Evolutionary conservation across 164 flowering plant species (phyloP), one percentile per base, ranked within the genome.

Genomic region (Stephania japonica): DNA sequence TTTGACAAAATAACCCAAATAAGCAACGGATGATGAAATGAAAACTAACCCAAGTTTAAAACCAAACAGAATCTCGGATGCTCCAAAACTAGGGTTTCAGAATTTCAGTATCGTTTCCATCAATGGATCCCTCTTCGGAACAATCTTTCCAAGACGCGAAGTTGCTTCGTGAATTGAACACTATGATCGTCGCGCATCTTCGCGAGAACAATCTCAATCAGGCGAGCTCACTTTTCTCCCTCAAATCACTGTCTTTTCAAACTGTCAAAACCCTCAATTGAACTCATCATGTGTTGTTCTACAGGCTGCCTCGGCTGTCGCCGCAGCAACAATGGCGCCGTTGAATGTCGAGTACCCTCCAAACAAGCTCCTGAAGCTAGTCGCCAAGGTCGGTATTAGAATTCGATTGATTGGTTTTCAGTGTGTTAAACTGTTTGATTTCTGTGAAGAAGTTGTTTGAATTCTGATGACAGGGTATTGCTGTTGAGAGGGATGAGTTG

Each of bases 331-430:
- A 3, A 89, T 92, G 98, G 89, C 91, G 42, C 91, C 98, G 1
- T 73, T 92, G 80, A 83, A 85, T 71, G 89, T 82, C 7, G 94
- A 90, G 79, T 83, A 80, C 21, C 87, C 93, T 77, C 84, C 88
- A 0, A 86, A 88, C 76, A 86, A 73, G 85, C 96, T 92, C 67
- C 79, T 89, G 62, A 89, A 90, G 63, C 85, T 92, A 62, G 90
- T 92, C 49, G 87, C 94, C 7, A 92, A 92, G 98, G 98, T 92
- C 76, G n/a, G n/a, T n/a, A n/a, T n/a, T n/a, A n/a, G n/a, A n/a
- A n/a, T n/a, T n/a, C n/a, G n/a, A n/a, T n/a, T n/a, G n/a, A n/a
- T n/a, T n/a, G n/a, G n/a, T n/a, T n/a, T n/a, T n/a, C n/a, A n/a
- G n/a, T 38, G 78, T 11, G n/a, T 27, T 77, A 24, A 50, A 42